Conservation (phyloP, 345 rosid species). For the Sonneratia caseolaris region DNA sequence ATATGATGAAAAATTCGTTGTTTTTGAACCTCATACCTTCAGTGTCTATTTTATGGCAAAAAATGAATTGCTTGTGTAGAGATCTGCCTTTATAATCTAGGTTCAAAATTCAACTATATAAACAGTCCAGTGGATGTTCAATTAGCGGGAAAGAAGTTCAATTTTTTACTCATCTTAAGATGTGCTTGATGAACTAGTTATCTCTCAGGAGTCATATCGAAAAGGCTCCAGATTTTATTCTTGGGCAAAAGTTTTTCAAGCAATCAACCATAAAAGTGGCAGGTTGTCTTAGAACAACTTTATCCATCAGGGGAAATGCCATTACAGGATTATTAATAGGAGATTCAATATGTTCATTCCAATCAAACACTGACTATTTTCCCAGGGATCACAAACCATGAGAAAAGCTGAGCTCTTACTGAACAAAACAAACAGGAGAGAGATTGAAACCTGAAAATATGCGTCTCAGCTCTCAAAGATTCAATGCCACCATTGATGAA, state of each 20-base stretch:
- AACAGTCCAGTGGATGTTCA: not conserved
- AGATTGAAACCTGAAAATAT: not conserved
- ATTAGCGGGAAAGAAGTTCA: not conserved
- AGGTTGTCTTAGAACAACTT: not conserved
- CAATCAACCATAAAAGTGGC: not conserved
- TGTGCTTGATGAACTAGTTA: not conserved
- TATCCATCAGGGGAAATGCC: not conserved
- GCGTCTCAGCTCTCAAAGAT: not conserved
- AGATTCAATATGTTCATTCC: not conserved
- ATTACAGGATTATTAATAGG: not conserved
- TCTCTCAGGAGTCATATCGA: not conserved
- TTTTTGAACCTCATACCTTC: not conserved
- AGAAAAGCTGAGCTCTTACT: not conserved
- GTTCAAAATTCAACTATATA: not conserved
- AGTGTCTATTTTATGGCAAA: not conserved
- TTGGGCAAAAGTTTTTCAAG: not conserved
- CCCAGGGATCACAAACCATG: not conserved
- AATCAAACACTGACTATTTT: not conserved
- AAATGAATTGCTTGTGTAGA: too few species aligned
- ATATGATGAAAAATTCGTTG: not conserved
- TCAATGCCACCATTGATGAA: slow-evolving; percentile 43
- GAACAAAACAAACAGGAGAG: not conserved
- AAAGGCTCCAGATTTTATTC: not conserved
- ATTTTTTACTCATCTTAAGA: not conserved
- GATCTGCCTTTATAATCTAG: not conserved